phyloP scores from a whole-genome alignment of 495 filamentous ascomycete genomes.

The Talaromyces stipitatus region DNA sequence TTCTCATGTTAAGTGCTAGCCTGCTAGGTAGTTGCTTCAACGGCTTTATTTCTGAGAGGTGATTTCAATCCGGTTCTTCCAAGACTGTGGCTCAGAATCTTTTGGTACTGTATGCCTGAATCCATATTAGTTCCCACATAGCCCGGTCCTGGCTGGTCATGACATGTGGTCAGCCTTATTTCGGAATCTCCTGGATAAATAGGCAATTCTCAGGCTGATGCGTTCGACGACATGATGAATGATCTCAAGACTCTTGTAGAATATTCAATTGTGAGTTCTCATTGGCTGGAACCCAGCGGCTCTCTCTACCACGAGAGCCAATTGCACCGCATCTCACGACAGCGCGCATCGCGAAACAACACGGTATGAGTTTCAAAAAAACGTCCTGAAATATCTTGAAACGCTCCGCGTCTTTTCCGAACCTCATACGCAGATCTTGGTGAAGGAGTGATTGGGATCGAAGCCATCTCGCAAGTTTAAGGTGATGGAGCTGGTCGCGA shows the following conservation, averaged over 20 bases:
- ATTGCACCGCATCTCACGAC: neutral
- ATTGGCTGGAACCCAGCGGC: neutral
- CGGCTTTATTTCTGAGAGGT: no score
- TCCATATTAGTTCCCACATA: no score
- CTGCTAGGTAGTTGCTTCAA: no score
- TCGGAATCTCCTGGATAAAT: no score
- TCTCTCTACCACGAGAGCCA: neutral
- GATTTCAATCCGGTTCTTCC: no score
- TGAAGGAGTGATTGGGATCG: neutral
- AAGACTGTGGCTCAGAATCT: no score
- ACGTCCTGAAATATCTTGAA: neutral
- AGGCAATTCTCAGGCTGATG: no score
- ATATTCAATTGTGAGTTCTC: neutral
- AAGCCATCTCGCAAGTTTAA: neutral
- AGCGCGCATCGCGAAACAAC: neutral
- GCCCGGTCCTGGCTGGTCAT: no score
- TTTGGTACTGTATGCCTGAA: no score
- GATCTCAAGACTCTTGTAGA: neutral
- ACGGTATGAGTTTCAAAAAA: neutral
- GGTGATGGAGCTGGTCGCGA: neutral
- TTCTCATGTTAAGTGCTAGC: no score
- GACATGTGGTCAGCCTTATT: no score
- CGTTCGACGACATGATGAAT: no score
- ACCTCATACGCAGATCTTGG: neutral
- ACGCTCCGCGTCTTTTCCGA: neutral